Evolutionary conservation across 2,329 filamentous ascomycete species (phyloP).

Genomic region (Fusarium metavorans): DNA sequence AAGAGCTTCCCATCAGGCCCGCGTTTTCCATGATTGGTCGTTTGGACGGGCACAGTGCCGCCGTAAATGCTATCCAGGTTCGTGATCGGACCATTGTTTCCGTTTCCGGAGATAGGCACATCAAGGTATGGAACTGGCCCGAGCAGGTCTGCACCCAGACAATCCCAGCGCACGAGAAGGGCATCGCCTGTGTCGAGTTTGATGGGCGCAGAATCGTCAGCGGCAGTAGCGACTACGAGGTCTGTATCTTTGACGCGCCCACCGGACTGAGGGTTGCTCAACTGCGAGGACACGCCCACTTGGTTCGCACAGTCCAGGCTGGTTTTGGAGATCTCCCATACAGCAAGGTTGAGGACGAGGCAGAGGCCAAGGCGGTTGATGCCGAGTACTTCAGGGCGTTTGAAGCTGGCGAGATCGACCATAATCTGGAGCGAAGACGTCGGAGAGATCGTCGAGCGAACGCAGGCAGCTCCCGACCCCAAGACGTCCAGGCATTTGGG

Average conservation of each 20-base stretch:
- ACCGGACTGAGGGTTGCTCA: slow-evolving; percentile 92
- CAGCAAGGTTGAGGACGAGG: slow-evolving; percentile 78
- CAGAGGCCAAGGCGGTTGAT: slow-evolving; percentile 80
- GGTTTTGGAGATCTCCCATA: slow-evolving; percentile 91
- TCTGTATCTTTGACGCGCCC: slow-evolving; percentile 91
- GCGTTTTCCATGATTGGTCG: slow-evolving; percentile 83
- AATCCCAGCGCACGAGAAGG: slow-evolving; percentile 89
- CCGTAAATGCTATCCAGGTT: slow-evolving; percentile 96
- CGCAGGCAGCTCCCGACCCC: slow-evolving; percentile 79
- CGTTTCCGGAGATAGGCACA: slow-evolving; percentile 90
- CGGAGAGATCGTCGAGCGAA: slow-evolving; percentile 64
- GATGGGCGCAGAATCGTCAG: slow-evolving; percentile 94
- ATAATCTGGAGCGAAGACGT: slow-evolving; percentile 48
- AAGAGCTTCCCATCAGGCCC: slow-evolving; percentile 64
- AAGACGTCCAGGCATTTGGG: slow-evolving; percentile 82
- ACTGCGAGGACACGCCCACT: slow-evolving; percentile 81
- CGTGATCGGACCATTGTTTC: slow-evolving; percentile 89
- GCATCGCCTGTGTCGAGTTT: slow-evolving; percentile 97
- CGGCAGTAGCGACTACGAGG: slow-evolving; percentile 94
- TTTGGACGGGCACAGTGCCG: slow-evolving; percentile 86
- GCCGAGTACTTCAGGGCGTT: slow-evolving; percentile 75
- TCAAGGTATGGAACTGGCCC: slow-evolving; percentile 95
- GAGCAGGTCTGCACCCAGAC: slow-evolving; percentile 81
- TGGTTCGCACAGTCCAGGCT: slow-evolving; percentile 95
- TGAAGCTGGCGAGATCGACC: slow-evolving; percentile 61